Evolutionary conservation across 768 basidiomycete genomes (phyloP), one percentile per base, ranked within the genome.

Genomic region (Strobilomyces confusus): DNA sequence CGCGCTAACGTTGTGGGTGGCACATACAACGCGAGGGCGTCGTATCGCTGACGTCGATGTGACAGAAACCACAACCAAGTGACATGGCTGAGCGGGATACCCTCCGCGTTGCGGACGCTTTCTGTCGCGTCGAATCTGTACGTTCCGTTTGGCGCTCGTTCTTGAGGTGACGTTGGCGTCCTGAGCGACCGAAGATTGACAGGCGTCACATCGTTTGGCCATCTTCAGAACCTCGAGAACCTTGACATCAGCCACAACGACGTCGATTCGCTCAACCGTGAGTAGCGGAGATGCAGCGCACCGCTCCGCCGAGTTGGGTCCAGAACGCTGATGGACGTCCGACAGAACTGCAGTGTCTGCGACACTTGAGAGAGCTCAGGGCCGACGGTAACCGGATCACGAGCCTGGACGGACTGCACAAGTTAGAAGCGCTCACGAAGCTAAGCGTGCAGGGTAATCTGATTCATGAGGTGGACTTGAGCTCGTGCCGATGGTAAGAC

Each of bases 221-320:
- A 98, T 70, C 76, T 99, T 63, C 74, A 78, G 33, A 89, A 91
- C 66, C 78, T 99, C 38, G 92, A 94, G 72, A 82, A 80, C 63
- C 79, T 99, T 64, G 93, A 99, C 73, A 84, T 99, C 56, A 93
- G 92, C 68, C 70, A 82, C 63, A 98, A 98, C 69, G 81, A 90
- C 58, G 78, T 98, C 48, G 92, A 95, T 56, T 90, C 90, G 9
- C 75, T 98, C 52, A 80, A 77, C 45, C 92, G 92, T 95, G 70
- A 73, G 91, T 84, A 36, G 40, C 40, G 48, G 30, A 47, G 14
- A 44, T 13, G 20, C 15, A 32, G 3, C 29, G 32, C 20, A 3
- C 52, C 22, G 29, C 51, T 33, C 3, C 3, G 14, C 33, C 13
- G 43, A 23, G 37, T 15, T 40, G 54, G 36, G 44, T 44, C 0